Base-by-base conservation (phyloP, 306 rosid genomes). In the Acacia melanoxylon region DNA sequence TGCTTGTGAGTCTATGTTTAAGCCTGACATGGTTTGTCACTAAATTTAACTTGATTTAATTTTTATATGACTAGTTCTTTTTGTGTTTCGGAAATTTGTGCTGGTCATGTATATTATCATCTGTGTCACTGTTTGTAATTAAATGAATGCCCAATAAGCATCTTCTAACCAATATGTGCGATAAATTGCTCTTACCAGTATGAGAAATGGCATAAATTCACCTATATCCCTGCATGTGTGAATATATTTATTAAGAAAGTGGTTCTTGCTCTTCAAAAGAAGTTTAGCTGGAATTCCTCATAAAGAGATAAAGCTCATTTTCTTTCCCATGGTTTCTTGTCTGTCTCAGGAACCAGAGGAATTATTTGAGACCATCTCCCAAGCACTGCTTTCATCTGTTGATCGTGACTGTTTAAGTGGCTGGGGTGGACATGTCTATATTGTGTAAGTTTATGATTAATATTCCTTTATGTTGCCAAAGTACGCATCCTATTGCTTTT, bases 381-480 rank as follows among this genome's bases (percentile, higher is more conserved):
- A 96, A 85, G 99, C 99, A 35, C 87, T 96, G 88, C 80, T 92
- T 66, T 91, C 99, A 46, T 96, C 99, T 0, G 99, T 96, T 27
- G 98, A 96, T 83, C 94, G 99, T 20, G 99, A 96, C 87, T 93
- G 99, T 88, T 85, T 96, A 85, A 96, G 99, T 87, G 99, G 99
- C 77, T 96, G 99, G 99, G 98, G 98, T 79, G 99, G 99, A 58
- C 99, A 96, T 65, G 92, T 96, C 87, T 96, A 85, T 66, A 87
- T 96, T 83, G 97, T 93, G 99, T 93, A 92, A 96, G 98, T 65
- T 81, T 63, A 67, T 80, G 5, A 19, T 69, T 84, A 19, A 49
- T 68, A 2, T 56, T 80, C 58, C 52, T 80, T 63, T 31, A 13
- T 61, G 68, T 79, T 80, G 56, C 44, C 72, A 40, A 75, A 63